Percentiles rank a stretch among this genome's conserved stretches.
phyloP scores from a whole-genome alignment of 2,329 filamentous ascomycete genomes.

The Periconia macrospinosa region DNA sequence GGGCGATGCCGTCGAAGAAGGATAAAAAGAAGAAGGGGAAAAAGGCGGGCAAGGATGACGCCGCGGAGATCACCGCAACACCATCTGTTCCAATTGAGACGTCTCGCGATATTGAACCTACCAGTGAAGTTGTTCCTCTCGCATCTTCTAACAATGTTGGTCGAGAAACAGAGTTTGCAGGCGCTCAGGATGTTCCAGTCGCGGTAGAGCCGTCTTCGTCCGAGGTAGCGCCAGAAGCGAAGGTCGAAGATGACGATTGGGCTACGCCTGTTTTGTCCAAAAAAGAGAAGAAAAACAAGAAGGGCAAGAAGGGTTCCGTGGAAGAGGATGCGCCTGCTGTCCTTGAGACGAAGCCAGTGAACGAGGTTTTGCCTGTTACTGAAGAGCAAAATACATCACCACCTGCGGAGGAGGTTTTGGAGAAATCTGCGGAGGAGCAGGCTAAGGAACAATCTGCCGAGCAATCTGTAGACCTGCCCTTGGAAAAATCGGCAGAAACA shows the following conservation, averaged over 20 bases:
- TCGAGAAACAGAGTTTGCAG: not conserved
- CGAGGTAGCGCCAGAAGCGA: conserved; percentile 1
- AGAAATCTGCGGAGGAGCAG: not conserved
- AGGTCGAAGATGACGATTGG: not conserved
- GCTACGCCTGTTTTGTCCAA: conserved; percentile 40
- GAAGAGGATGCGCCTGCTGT: not conserved
- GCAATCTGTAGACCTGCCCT: not conserved
- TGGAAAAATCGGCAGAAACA: not conserved
- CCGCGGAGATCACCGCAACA: conserved; percentile 5
- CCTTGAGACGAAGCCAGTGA: not conserved
- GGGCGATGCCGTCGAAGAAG: conserved; percentile 23
- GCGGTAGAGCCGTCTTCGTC: not conserved
- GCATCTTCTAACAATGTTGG: not conserved
- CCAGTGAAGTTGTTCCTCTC: not conserved
- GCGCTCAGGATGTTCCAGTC: not conserved
- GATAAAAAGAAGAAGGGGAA: conserved; percentile 26
- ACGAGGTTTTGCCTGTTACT: not conserved
- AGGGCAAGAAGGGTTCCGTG: conserved; percentile 1
- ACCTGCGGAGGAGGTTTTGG: not conserved
- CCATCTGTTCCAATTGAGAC: not conserved
- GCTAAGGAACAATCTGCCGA: not conserved
- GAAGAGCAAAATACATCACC: not conserved
- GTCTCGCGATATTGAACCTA: not conserved
- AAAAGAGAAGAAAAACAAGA: conserved; percentile 16
- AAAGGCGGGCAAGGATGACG: conserved; percentile 21